Evolutionary conservation across 2,329 filamentous ascomycete genomes (phyloP), one percentile per base, ranked within the genome.

Genomic region (Didymella exigua): DNA sequence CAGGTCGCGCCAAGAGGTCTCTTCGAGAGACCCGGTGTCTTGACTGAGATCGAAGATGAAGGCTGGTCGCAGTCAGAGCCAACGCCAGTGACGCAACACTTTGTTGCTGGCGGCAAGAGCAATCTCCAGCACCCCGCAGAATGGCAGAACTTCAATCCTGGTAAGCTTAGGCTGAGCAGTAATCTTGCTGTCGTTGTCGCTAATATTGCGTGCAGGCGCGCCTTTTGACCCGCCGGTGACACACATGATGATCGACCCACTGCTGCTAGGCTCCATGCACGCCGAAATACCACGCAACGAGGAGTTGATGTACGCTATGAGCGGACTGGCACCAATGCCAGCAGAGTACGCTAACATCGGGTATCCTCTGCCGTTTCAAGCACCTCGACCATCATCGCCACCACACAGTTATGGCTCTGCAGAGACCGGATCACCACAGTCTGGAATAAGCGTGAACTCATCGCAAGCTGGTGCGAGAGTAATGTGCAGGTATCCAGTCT

Each of bases 401-500:
- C 63, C 60, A 6, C 67, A 68, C 46, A 74, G 71, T 56, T 74
- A 74, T 53, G 66, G 69, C 18, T 75, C 71, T 11, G 68, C 63
- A 26, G 72, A 75, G 30, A 73, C 70, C 13, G 71, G 69, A 34
- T 74, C 72, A 14, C 72, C 72, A 13, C 69, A 73, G 44, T 75
- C 72, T 33, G 71, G 67, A 29, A 65, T 67, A 14, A 75, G 71
- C 54, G 64, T 65, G 10, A 66, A 63, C 24, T 75, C 72, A 7
- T 74, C 71, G 24, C 69, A 73, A 36, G 65, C 66, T 30, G 71
- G 67, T n/a, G 51, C 43, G 23, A 48, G 50, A 24, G 13, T 9
- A 11, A 58, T 64, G 10, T 79, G 47, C 67, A 86, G 90, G 70
- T 96, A 96, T 70, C 92, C 92, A 5, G 92, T 96, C 14, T 78